Evolutionary conservation across 2,329 filamentous ascomycete species (phyloP).

Genomic region (Intubia oerlemansii): DNA sequence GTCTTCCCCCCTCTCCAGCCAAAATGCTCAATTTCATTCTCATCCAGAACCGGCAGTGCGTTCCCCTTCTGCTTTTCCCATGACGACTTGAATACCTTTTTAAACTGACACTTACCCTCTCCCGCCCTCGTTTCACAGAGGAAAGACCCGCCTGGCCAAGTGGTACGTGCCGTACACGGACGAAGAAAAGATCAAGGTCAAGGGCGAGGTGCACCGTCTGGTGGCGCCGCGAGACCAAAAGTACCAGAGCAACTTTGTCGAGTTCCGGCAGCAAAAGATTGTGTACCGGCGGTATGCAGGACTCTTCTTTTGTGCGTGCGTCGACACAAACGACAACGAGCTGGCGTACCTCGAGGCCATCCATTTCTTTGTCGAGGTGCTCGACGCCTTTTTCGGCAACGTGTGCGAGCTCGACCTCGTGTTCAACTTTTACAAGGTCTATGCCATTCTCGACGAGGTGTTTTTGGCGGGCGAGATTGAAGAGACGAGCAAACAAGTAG

Average conservation of each 20-base stretch:
- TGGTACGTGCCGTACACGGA: conserved; percentile 98
- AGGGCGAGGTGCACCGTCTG: conserved; percentile 95
- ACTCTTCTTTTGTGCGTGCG: conserved; percentile 97
- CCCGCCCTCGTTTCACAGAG: no score
- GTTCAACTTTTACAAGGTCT: conserved; percentile 72
- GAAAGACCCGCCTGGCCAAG: conserved; percentile 94
- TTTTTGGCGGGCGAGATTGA: conserved; percentile 96
- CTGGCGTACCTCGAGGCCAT: conserved; percentile 92
- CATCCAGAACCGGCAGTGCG: conserved; percentile 72
- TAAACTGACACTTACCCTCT: not conserved
- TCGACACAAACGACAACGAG: conserved; percentile 98
- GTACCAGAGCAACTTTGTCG: conserved; percentile 99
- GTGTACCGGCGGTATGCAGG: conserved; percentile 95
- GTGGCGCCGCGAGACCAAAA: conserved; percentile 96
- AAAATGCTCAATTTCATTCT: conserved; percentile 78
- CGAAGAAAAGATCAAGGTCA: conserved; percentile 97
- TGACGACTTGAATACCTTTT: no score
- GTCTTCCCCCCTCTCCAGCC: no score
- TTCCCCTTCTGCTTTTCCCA: not conserved
- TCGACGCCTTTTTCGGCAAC: conserved; percentile 97
- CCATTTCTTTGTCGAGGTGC: conserved; percentile 97
- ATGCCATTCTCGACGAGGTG: conserved; percentile 95
- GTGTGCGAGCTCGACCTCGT: conserved; percentile 93
- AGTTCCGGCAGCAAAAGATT: conserved; percentile 85
- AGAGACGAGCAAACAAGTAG: conserved; percentile 96